A percentile compares a stretch with the other conserved stretches of the same genome.
These are phyloP conservation scores for Allantophomopsis cytisporea DNA, from an alignment of 2,329 filamentous ascomycete genomes.

Conservation along the genomic window DNA sequence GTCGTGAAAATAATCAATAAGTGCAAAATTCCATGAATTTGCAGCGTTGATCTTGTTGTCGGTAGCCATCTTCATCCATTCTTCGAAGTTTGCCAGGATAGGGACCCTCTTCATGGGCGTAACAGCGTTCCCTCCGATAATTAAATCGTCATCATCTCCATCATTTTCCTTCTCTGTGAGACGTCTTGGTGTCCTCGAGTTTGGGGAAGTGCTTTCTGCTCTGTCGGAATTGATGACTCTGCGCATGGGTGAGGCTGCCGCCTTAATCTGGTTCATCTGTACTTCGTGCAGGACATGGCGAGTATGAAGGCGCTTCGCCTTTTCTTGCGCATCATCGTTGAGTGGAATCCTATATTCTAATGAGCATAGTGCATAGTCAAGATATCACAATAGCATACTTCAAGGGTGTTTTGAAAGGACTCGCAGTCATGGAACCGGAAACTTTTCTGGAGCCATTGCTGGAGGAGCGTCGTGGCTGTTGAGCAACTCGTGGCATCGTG, in stretches of 20 bases:
- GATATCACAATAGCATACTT: constrained; percentile 13
- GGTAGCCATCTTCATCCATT: constrained; percentile 99
- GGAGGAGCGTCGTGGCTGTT: constrained; percentile 20
- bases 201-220: constrained; percentile 41
- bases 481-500: constrained; percentile 40
- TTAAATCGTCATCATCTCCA: constrained; percentile 37
- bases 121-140: constrained; percentile 61
- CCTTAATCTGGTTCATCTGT: constrained; percentile 85
- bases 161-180: constrained; percentile 25
- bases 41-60: constrained; percentile 98
- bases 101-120: constrained; percentile 95
- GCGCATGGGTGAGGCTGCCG: constrained; percentile 60
- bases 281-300: constrained; percentile 80
- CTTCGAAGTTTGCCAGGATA: constrained; percentile 94
- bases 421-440: constrained; percentile 18
- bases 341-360: constrained; percentile 60
- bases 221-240: constrained; percentile 46
- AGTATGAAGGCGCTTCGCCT: constrained; percentile 74
- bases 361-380: constrained; percentile 1
- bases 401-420: constrained; percentile 19
- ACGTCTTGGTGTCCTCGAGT: constrained; percentile 37
- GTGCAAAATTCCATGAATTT: constrained; percentile 99
- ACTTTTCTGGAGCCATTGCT: constrained; percentile 23
- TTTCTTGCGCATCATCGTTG: constrained; percentile 90
- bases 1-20: constrained; percentile 99